Conservation (phyloP, 2,329 filamentous ascomycete species). For the Septoria linicola region DNA sequence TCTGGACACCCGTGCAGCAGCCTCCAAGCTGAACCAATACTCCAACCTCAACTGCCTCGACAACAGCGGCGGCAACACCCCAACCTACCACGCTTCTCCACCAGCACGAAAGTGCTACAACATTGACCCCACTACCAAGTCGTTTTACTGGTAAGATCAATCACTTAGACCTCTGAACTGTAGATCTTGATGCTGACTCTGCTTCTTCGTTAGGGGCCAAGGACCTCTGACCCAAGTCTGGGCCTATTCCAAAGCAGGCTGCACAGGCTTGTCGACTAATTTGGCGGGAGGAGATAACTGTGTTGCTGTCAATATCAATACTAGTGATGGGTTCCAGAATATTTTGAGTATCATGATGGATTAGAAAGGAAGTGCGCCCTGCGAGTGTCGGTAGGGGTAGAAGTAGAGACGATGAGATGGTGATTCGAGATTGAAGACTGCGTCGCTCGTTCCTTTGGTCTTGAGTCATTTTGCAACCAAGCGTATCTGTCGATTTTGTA, state of each 20-base stretch:
- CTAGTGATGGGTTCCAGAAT: constrained; percentile 7
- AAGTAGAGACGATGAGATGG: too few relatives aligned
- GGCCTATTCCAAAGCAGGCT: constrained; percentile 12
- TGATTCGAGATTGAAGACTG: too few relatives aligned
- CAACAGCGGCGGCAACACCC: constrained; percentile 12
- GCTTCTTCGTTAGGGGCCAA: background rate
- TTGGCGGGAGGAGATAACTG: constrained; percentile 5
- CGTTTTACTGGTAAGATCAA: constrained; percentile 5
- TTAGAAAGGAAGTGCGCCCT: constrained; percentile 1
- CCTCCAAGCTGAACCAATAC: constrained; percentile 12
- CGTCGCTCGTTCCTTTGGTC: too few relatives aligned
- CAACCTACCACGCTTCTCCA: constrained; percentile 9
- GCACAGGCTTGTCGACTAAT: constrained; percentile 6
- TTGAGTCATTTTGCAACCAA: too few relatives aligned
- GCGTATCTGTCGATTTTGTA: too few relatives aligned
- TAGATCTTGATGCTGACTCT: too few relatives aligned
- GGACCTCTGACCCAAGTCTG: constrained; percentile 8
- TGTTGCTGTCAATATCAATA: constrained; percentile 7
- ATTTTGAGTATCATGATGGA: constrained; percentile 13
- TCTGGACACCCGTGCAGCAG: background rate
- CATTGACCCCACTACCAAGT: constrained; percentile 3
- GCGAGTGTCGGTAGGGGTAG: too few relatives aligned
- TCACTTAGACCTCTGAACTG: too few relatives aligned
- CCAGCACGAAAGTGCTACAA: constrained; percentile 13
- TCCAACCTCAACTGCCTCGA: constrained; percentile 8